Base-by-base conservation (phyloP, 257 asterid genomes). In the Nemophila menziesii region DNA sequence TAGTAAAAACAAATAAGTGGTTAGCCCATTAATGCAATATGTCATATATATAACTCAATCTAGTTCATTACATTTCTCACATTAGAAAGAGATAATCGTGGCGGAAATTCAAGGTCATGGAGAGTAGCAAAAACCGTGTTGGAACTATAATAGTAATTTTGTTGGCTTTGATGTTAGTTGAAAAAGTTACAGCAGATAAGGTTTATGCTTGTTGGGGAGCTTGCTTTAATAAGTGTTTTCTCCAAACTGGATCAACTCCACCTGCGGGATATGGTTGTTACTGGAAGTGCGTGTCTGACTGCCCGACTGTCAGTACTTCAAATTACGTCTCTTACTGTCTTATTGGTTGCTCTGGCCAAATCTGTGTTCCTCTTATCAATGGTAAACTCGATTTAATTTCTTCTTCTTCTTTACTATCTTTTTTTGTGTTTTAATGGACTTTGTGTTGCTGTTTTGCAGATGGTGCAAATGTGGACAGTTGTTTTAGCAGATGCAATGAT, bases 191-290 rank as follows among this genome's bases (percentile, higher is more conserved):
- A 21, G 10, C 27, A 23, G 9, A 7, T 22, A 29, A 41, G 11
- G 20, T 40, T 4, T 52, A 52, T 19, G 16, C 48, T 39, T 52
- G 57, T 10, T 52, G 57, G 57, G 57, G 49, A 52, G 49, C 49
- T 20, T 52, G 57, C 15, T 52, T 39, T 41, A 52, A 52, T 13
- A 12, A 40, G 4, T 52, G 57, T 7, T 41, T 52, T 42, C 49
- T 52, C 21, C 24, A 17, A 36, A 22, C 4, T 37, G 43, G 23
- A n/a, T 6, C 36, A 29, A 29, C 36, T 49, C 11, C 40, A 8
- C 10, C 52, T 17, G 10, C 14, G 5, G 22, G 11, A 34, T 37
- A 8, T 49, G 17, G 16, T 4, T 50, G 55, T 20, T 50, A 50
- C 17, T 36, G 5, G 22, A 38, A 11, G 5, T 50, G 55, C 40